These are phyloP conservation scores for Cladosporium sp. DNA, from an alignment of 2,329 filamentous ascomycete genomes.

Conservation along the genomic window DNA sequence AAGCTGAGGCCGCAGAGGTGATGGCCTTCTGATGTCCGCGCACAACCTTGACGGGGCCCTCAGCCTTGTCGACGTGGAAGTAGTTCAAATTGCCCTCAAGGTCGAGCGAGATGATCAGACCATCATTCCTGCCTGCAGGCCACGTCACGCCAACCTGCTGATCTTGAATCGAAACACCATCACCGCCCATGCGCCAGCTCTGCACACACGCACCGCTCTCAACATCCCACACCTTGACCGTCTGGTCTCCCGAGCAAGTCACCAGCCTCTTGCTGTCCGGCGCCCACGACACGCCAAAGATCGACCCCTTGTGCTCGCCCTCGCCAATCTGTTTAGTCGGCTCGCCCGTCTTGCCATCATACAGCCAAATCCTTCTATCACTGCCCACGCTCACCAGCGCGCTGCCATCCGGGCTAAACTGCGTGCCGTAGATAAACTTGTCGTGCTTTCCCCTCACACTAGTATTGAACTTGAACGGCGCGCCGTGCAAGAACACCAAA, in stretches of 20 bases:
- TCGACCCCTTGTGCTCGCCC: slow-evolving; percentile 85
- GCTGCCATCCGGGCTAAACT: slow-evolving; percentile 85
- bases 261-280: slow-evolving; percentile 82
- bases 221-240: slow-evolving; percentile 90
- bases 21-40: slow-evolving; percentile 91
- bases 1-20: slow-evolving; percentile 68
- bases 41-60: slow-evolving; percentile 69
- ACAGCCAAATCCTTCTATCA: slow-evolving; percentile 90
- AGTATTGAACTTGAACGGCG: slow-evolving; percentile 94
- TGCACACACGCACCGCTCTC: slow-evolving; percentile 75
- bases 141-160: slow-evolving; percentile 96
- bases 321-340: slow-evolving; percentile 74
- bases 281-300: slow-evolving; percentile 89
- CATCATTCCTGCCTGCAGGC: slow-evolving; percentile 78
- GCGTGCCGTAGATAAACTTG: slow-evolving; percentile 84
- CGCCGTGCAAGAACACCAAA: slow-evolving; percentile 89
- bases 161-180: slow-evolving; percentile 72
- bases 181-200: slow-evolving; percentile 80
- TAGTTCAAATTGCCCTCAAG: slow-evolving; percentile 90
- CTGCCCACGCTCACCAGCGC: slow-evolving; percentile 83
- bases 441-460: slow-evolving; percentile 77
- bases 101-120: slow-evolving; percentile 85
- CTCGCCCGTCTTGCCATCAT: slow-evolving; percentile 94
- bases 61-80: slow-evolving; percentile 69
- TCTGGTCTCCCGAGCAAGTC: slow-evolving; percentile 91